Base-by-base conservation (phyloP, 1,284 basidiomycete genomes). In the Bjerkandera adusta region DNA sequence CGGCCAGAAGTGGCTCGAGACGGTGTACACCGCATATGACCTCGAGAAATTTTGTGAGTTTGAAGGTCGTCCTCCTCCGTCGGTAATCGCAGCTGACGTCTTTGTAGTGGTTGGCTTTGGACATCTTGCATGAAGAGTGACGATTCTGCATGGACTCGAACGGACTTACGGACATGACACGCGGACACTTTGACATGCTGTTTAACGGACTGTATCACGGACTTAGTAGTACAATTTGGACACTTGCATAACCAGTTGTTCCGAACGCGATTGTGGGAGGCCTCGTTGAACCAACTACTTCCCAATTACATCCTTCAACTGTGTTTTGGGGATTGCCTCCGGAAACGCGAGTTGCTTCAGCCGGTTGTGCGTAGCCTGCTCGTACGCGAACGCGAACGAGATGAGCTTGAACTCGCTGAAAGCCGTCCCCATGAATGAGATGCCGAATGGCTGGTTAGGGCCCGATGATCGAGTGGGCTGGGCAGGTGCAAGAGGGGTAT, bases 341-440 rank as follows among this genome's bases (percentile, higher is more conserved):
- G 64, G 51, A 51, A 71, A 77, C 18, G 77, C 73, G 34, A 55
- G 67, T 29, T 68, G 60, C 54, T 65, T 60, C 46, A 72, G 51
- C 8, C 77, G 63, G 16, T 65, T 69, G 27, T 70, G 68, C 3
- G 77, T 81, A 21, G 71, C 70, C 54, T 80, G 76, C 61, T 81
- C 78, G 49, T 73, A 80, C 12, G 76, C 75, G 56, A 75, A 79
- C 18, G 74, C 78, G 44, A 68, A 72, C 3, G 66, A 57, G 22
- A 79, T 66, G 43, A 80, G 61, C 29, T 71, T 56, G 43, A 70
- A 71, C 52, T 80, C 76, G 57, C 69, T 73, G 57, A 69, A 78
- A 8, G 76, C 76, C 3, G 69, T 72, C 26, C 76, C 74, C 36
- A 75, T 61, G 55, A 80, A 79, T 27, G 69, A 60, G 29, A 80